Evolutionary conservation across 805 yeast genomes (phyloP), one percentile per base, ranked within the genome.

Genomic region (Blastobotrys attinorum): DNA sequence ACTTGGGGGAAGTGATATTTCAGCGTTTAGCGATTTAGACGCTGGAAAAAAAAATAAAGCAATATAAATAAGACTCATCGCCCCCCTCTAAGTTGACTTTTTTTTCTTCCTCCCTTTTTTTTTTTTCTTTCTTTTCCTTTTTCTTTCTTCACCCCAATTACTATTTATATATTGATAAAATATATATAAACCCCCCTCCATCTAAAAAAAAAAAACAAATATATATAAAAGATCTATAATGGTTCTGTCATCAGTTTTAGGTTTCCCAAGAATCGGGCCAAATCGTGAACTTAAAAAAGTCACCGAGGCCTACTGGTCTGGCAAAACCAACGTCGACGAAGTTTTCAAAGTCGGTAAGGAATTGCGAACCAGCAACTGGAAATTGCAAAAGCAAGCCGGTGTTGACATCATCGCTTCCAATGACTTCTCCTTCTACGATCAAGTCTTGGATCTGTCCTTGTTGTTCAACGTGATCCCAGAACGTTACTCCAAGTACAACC

Each of bases 251-350:
- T 80, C 96, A 65, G 94, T 92, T 61, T 80, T 92, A 73, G 98
- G 98, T 71, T 92, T 92, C 92, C 98, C 98, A 75, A 92, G 98
- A 78, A 92, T 90, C 65, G 98, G 98, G 65, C 92, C 96, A 62
- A 88, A 88, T 77, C 92, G 98, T 81, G 98, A 92, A 77, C 82
- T 92, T 71, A 92, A 92, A 77, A 92, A 92, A 75, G 86, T 87
- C 71, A 92, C 98, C 59, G 98, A 92, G 76, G 84, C 95, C 67
- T 92, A 92, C 90, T 92, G 98, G 98, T 69, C 78, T 58, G 97
- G 97, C 67, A 90, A 89, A 76, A 81, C 81, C 61, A 61, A 83
- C 52, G 84, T 77, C 54, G 97, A 85, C 50, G 95, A 87, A 63
- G 80, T 92, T 57, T 71, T 86, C 69, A 77, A 85, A 62, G 89